Evolutionary conservation across 2,329 filamentous ascomycete species (phyloP), one percentile per base, ranked within the genome.

Genomic region (Sphaerulina musiva): DNA sequence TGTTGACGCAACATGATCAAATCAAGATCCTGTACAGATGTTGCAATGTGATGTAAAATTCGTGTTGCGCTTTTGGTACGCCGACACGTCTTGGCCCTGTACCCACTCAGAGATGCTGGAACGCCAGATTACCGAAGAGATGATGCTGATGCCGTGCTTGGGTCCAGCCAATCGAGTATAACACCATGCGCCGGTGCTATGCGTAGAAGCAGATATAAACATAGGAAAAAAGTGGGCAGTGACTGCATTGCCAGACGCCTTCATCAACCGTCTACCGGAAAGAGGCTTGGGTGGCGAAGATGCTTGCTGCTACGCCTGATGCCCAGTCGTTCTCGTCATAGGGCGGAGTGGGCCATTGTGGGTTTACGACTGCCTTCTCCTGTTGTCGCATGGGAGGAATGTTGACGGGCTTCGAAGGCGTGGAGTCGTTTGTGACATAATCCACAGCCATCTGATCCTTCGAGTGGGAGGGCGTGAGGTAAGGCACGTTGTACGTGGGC

Each of bases 321-420:
- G 86, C 89, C 92, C 91, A 97, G 69, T 95, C 91, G 59, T 85
- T 84, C 64, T 95, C 91, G 66, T 95, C 91, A 63, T 96, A 95
- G 3, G 93, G 92, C 20, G 93, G 93, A 12, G 93, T 97, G 2
- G 91, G 92, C 86, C 91, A 96, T 73, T 95, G 93, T 39, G 83
- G 78, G 51, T 78, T 68, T 34, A 68, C 72, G 20, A 76, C 73
- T 52, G 74, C 67, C 51, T 77, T 73, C 60, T 79, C 70, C 57
- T 77, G 73, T 10, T 72, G 74, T 65, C 76, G 74, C 44, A 80
- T 79, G 68, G 82, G 82, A 65, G 78, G 77, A 51, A 88, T 82
- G 61, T 87, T 80, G 59, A 91, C 72, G 9, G 88, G 87, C 70
- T 86, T 88, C 7, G 85, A 82, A 1, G 85, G 80, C 0, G 76